Conservation (phyloP, 306 rosid species). For the Prunus campanulata region DNA sequence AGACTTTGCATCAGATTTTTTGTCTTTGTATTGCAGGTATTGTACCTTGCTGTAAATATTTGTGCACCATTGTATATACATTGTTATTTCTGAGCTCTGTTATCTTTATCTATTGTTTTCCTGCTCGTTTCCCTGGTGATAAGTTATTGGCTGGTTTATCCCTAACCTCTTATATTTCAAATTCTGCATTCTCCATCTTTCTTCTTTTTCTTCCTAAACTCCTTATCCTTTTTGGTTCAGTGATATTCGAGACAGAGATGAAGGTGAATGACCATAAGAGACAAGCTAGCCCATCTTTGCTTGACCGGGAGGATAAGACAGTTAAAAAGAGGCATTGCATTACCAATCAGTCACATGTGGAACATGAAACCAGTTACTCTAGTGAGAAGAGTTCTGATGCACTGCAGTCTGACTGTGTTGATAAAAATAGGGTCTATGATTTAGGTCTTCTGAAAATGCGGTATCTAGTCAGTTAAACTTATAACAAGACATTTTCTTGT, state of each 20-base stretch:
- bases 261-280: slow-evolving; percentile 47
- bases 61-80: not conserved
- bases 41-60: not conserved
- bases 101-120: not conserved
- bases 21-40: slow-evolving; percentile 86
- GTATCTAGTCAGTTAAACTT: not conserved
- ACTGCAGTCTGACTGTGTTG: slow-evolving; percentile 31
- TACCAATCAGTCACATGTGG: slow-evolving; percentile 28
- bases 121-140: too few species aligned
- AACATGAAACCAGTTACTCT: slow-evolving; percentile 27
- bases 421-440: slow-evolving; percentile 33
- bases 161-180: not conserved
- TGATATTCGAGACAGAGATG: slow-evolving; percentile 38
- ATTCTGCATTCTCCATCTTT: not conserved
- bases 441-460: slow-evolving; percentile 20
- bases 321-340: slow-evolving; percentile 36
- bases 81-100: not conserved
- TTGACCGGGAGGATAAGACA: slow-evolving; percentile 34
- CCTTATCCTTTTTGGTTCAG: slow-evolving; percentile 22
- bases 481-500: not conserved
- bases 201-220: not conserved
- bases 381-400: slow-evolving; percentile 32
- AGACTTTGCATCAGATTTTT: slow-evolving; percentile 54
- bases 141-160: not conserved
- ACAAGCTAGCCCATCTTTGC: slow-evolving; percentile 28